Conservation (phyloP, 371 early-diverging fungal genomes). For the Rhizopus delemar region DNA sequence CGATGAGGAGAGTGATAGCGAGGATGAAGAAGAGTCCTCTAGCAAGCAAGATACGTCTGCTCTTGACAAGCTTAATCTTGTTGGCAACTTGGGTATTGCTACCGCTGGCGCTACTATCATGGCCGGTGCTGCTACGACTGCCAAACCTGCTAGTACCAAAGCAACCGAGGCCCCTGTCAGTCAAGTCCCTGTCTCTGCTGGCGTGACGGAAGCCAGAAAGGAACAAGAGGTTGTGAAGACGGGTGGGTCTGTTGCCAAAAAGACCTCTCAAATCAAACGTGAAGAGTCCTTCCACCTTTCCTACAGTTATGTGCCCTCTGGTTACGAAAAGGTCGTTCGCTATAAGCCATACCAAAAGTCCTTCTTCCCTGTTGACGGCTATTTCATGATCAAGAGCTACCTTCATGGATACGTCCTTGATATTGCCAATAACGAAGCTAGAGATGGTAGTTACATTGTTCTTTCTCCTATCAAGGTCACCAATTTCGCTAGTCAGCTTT, state of each 20-base stretch:
- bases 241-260: slow-evolving; percentile 3
- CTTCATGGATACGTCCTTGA: slow-evolving; percentile 47
- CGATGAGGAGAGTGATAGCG: slow-evolving; percentile 17
- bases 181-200: slow-evolving; percentile 3
- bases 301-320: slow-evolving; percentile 37
- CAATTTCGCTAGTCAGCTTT: slow-evolving; percentile 52
- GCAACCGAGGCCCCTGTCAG: slow-evolving; percentile 9
- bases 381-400: slow-evolving; percentile 49
- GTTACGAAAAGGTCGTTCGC: slow-evolving; percentile 41
- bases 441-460: slow-evolving; percentile 32
- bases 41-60: background rate
- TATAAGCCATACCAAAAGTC: slow-evolving; percentile 30
- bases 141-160: slow-evolving; percentile 2
- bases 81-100: slow-evolving; percentile 21
- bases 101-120: slow-evolving; percentile 25
- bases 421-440: slow-evolving; percentile 25
- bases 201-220: background rate
- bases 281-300: slow-evolving; percentile 25
- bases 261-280: slow-evolving; percentile 19
- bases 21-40: slow-evolving; percentile 7
- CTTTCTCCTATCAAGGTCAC: slow-evolving; percentile 34
- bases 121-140: slow-evolving; percentile 5
- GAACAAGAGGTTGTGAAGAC: background rate
- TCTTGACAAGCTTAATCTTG: slow-evolving; percentile 4
- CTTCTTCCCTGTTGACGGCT: slow-evolving; percentile 37